These are phyloP conservation scores for Termitomyces sp. DNA, from an alignment of 768 basidiomycete species.

Conservation along the genomic window DNA sequence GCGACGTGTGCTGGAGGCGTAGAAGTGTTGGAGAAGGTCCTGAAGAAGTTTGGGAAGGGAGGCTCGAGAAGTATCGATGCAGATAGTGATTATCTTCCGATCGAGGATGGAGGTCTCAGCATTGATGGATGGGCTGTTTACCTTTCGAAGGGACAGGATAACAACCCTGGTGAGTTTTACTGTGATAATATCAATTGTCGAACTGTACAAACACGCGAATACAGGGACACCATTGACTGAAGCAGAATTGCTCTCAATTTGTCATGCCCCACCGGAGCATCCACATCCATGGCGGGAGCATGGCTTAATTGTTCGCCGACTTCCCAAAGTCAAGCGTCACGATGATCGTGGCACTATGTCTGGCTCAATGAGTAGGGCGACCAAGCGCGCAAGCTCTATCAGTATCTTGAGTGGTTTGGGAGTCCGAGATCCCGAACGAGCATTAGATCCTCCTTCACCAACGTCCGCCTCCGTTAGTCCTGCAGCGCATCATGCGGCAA, in stretches of 20 bases:
- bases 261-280: conserved; percentile 74
- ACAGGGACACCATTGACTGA: conserved; percentile 76
- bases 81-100: conserved; percentile 53
- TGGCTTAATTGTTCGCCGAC: conserved; percentile 69
- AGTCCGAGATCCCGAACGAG: conserved; percentile 71
- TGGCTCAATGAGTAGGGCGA: conserved; percentile 38
- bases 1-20: conserved; percentile 75
- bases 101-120: conserved; percentile 67
- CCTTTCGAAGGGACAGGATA: conserved; percentile 53
- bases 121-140: conserved; percentile 92
- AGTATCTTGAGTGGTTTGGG: conserved; percentile 93
- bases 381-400: conserved; percentile 91
- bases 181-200: not conserved
- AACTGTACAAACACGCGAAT: not conserved
- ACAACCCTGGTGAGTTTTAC: conserved; percentile 42
- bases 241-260: conserved; percentile 75
- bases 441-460: conserved; percentile 57
- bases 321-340: conserved; percentile 33
- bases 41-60: conserved; percentile 85
- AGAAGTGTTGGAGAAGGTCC: conserved; percentile 82
- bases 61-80: conserved; percentile 35
- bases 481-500: conserved; percentile 30
- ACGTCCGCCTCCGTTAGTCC: conserved; percentile 29
- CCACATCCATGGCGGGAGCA: conserved; percentile 76
- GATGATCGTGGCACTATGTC: conserved; percentile 36